Evolutionary conservation across 2,329 filamentous ascomycete species (phyloP).

Genomic region (Fusarium ambrosium): DNA sequence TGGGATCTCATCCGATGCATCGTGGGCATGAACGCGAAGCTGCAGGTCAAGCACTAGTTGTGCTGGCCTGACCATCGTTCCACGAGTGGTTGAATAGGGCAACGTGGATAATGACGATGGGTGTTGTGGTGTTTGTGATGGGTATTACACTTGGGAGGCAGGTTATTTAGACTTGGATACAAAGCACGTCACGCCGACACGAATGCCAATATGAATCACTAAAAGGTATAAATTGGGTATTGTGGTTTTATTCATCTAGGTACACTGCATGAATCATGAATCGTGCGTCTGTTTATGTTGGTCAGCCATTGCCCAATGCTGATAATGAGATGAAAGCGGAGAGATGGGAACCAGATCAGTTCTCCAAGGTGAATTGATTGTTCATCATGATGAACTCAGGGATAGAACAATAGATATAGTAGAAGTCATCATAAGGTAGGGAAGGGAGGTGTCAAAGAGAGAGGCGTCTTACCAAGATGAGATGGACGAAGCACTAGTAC

Average conservation of each 20-base stretch:
- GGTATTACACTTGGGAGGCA: neutral
- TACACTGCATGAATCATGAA: neutral
- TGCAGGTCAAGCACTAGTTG: constrained; percentile 62
- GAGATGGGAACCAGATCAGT: constrained; percentile 59
- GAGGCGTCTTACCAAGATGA: constrained; percentile 27
- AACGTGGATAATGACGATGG: neutral
- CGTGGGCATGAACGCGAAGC: constrained; percentile 88
- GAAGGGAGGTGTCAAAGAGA: constrained; percentile 1
- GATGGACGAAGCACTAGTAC: neutral
- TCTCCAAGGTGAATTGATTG: constrained; percentile 72
- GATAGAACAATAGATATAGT: constrained; percentile 58
- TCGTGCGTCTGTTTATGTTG: constrained; percentile 7
- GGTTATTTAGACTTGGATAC: neutral
- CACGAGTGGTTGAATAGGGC: neutral
- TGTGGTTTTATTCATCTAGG: neutral
- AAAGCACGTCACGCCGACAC: constrained; percentile 11
- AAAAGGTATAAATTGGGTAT: neutral
- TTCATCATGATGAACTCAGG: constrained; percentile 71
- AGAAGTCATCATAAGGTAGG: constrained; percentile 64
- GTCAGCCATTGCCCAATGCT: constrained; percentile 21
- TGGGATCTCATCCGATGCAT: constrained; percentile 92
- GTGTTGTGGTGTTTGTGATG: constrained; percentile 1
- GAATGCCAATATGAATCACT: neutral
- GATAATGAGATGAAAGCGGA: constrained; percentile 10
- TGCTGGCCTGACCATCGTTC: neutral